Evolutionary conservation across 2,329 filamentous ascomycete species (phyloP).

Genomic region (Pseudogymnoascus sp.): DNA sequence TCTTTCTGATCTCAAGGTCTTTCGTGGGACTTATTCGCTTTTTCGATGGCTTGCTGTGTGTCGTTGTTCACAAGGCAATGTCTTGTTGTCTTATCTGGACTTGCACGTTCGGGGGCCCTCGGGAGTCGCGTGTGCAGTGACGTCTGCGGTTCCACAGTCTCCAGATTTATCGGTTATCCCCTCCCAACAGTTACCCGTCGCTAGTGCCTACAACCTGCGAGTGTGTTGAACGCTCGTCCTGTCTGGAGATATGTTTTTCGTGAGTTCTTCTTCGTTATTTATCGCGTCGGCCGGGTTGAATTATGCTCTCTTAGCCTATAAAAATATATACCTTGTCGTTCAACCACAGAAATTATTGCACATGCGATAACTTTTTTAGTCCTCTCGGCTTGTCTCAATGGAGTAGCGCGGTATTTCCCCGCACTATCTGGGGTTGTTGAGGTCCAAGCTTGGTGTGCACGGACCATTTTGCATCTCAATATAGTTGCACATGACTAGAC

Average conservation of each 20-base stretch:
- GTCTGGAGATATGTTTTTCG: background rate
- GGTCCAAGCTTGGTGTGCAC: background rate
- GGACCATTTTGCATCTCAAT: background rate
- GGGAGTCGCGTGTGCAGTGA: slow-evolving; percentile 7
- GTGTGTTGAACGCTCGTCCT: slow-evolving; percentile 6
- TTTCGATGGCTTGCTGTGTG: background rate
- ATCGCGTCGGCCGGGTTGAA: background rate
- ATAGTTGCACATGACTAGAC: background rate
- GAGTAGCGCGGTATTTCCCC: slow-evolving; percentile 1
- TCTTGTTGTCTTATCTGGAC: slow-evolving; percentile 2
- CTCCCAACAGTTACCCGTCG: slow-evolving; percentile 7
- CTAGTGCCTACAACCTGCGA: background rate
- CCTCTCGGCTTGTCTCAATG: slow-evolving; percentile 1
- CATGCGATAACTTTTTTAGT: background rate
- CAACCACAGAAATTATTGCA: background rate
- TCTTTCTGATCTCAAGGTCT: background rate
- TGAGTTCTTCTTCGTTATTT: background rate
- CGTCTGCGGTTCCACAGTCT: background rate
- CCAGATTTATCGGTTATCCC: slow-evolving; percentile 3
- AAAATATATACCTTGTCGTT: slow-evolving; percentile 2
- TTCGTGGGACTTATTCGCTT: background rate
- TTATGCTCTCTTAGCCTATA: background rate
- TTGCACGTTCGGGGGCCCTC: background rate
- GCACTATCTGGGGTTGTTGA: slow-evolving; percentile 1
- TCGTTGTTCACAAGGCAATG: background rate